phyloP scores from a whole-genome alignment of 2,329 filamentous ascomycete genomes.

The Aspergillus neotritici region DNA sequence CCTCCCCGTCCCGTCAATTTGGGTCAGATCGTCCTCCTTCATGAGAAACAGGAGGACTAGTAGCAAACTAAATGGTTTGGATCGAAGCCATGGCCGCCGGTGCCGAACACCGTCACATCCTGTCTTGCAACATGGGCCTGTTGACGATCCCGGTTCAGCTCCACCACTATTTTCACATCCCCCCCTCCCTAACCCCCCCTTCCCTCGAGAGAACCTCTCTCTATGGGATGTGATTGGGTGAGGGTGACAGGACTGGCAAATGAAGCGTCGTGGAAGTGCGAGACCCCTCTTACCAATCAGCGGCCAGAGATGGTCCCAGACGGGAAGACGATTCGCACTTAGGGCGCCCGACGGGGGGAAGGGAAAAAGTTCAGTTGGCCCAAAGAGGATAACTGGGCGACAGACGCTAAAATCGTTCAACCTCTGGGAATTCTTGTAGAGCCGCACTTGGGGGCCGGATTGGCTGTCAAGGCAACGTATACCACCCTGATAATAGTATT shows the following conservation, averaged over 20 bases:
- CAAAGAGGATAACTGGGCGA: conserved; percentile 5
- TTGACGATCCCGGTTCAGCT: conserved; percentile 17
- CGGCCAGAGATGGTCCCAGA: conserved; percentile 8
- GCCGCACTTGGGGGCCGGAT: conserved; percentile 10
- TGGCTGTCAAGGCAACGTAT: too few relatives aligned
- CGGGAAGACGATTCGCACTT: conserved; percentile 14
- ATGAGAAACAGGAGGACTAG: conserved; percentile 1
- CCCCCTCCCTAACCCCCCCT: conserved; percentile 12
- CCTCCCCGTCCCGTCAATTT: conserved; percentile 16
- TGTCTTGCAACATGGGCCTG: conserved; percentile 8
- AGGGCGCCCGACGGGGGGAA: conserved; percentile 12
- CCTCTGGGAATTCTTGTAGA: conserved; percentile 14
- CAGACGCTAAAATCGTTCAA: conserved; percentile 5
- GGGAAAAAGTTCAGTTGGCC: conserved; percentile 7
- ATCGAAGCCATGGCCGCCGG: conserved; percentile 13
- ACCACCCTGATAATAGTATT: too few relatives aligned
- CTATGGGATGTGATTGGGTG: conserved; percentile 13
- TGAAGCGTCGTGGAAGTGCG: conserved; percentile 15
- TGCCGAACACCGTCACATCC: conserved; percentile 11
- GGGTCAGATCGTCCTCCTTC: conserved; percentile 16
- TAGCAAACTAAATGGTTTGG: conserved; percentile 2
- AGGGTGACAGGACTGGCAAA: conserved; percentile 11
- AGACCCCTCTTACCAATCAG: conserved; percentile 15
- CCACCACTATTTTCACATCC: conserved; percentile 8
- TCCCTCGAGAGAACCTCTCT: conserved; percentile 9